Base-by-base conservation (phyloP, 768 basidiomycete genomes). In the Boletus subparvulus region DNA sequence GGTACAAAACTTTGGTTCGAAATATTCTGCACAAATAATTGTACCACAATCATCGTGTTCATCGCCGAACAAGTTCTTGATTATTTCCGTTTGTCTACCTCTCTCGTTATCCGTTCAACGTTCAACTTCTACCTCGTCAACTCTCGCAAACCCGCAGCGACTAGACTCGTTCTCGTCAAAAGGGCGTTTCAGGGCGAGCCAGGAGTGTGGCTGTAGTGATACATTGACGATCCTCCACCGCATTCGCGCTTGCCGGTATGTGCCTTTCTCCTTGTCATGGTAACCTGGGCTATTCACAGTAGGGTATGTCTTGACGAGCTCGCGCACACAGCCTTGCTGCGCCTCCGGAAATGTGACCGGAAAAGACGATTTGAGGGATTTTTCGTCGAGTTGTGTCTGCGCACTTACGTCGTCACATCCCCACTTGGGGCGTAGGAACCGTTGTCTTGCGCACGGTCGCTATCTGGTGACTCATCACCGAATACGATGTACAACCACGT, bases 311-410 rank as follows among this genome's bases (percentile, higher is more conserved):
- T 12, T 46, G 35, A n/a, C 17, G 6, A 13, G 35, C 32, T 30
- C 6, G 10, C 3, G 17, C n/a, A 50, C 52, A 64, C 49, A 47
- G 62, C 62, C 54, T 53, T 61, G 45, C 62, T 42, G 50, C 50
- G 47, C 50, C 46, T 39, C 33, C 26, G 42, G 24, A 13, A 39
- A 49, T 26, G 21, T 9, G 13, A 26, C 9, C 1, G 26, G 44
- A 39, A 42, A 3, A 26, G 10, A 47, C 21, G 6, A 21, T 50
- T 46, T 30, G 24, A 54, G 32, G 55, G 21, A 21, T 28, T 16
- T 14, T 26, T 41, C 37, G 21, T 28, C 11, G 13, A 26, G 28
- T 12, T n/a, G 26, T 30, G 26, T 44, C 9, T 10, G 28, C 14
- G 17, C 39, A 39, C 41, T 17, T 33, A 33, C 12, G 32, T 47